Evolutionary conservation across 2,329 filamentous ascomycete genomes (phyloP), one percentile per base, ranked within the genome.

Genomic region (Orbilia brochopaga): DNA sequence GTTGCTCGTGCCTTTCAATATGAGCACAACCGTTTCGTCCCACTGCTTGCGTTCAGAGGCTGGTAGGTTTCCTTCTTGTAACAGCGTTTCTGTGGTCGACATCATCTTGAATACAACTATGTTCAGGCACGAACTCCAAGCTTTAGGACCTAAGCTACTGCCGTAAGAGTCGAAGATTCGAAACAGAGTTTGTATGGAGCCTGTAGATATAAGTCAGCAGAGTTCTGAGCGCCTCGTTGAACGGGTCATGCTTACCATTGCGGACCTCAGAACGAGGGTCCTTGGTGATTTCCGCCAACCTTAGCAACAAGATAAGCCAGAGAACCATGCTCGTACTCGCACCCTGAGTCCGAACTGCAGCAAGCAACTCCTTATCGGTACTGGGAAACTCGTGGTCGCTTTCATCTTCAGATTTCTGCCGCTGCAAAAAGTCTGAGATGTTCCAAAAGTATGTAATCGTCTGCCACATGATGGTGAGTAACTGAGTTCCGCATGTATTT

Each of bases 381-480:
- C 69, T 83, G 77, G 72, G 83, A 81, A 78, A 75, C 69, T 80
- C 79, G 37, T 81, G 76, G 57, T 79, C 77, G 11, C 75, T 76
- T 59, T 80, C 79, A 56, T 80, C 77, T 1, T 59, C 62, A 2
- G 61, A 57, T 24, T 67, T 67, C 50, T 73, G 61, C 2, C 62
- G 56, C 58, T 86, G 84, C 19, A 97, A 83, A 74, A 92, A 94
- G 79, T 97, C 92, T 0, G 93, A 96, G 6, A 97, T 85, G 60
- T 93, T 92, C 91, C 92, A 97, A 79, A 96, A 96, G 78, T 96
- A 94, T 0, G 93, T 96, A 7, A 96, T 90, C 0, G 92, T 94
- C 86, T 91, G 56, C 1, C 21, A 53, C 35, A 27, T 40, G 32
- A 40, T 51, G 56, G 60, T 76, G 58, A 37, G 37, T 30, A 30